Evolutionary conservation across 2,329 filamentous ascomycete species (phyloP).

Genomic region (Polytolypa hystricis): DNA sequence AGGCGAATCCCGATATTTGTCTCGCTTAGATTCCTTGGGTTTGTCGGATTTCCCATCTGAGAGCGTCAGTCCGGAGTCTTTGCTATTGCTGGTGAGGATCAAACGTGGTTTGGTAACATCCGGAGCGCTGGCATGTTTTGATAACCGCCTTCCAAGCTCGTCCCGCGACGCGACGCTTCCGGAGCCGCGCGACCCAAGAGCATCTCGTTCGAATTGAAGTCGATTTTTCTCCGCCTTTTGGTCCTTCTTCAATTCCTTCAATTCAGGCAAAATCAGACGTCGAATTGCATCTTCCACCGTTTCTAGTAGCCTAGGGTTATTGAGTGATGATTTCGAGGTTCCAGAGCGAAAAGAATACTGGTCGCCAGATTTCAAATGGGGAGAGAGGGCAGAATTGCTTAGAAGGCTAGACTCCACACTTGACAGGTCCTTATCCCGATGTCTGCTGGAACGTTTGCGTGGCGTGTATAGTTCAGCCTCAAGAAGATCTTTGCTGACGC

Average conservation of each 20-base stretch:
- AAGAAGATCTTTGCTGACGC: slow-evolving; percentile 35
- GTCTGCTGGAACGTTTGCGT: slow-evolving; percentile 2
- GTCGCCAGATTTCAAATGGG: slow-evolving; percentile 45
- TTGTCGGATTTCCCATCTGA: slow-evolving; percentile 33
- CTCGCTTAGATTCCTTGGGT: slow-evolving; percentile 42
- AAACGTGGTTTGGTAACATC: slow-evolving; percentile 52
- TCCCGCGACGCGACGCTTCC: slow-evolving; percentile 48
- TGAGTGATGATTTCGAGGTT: slow-evolving; percentile 62
- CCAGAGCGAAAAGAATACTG: slow-evolving; percentile 49
- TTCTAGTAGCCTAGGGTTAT: slow-evolving; percentile 81
- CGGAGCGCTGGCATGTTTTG: slow-evolving; percentile 47
- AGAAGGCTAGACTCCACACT: slow-evolving; percentile 52
- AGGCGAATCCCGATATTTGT: slow-evolving; percentile 39
- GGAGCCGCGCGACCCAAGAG: slow-evolving; percentile 50
- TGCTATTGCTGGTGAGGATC: slow-evolving; percentile 46
- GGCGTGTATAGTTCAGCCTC: slow-evolving; percentile 25
- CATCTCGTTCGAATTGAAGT: slow-evolving; percentile 55
- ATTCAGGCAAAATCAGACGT: slow-evolving; percentile 76
- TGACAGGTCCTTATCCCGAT: slow-evolving; percentile 41
- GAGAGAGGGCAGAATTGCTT: slow-evolving; percentile 44
- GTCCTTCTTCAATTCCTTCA: slow-evolving; percentile 83
- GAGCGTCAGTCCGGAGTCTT: slow-evolving; percentile 47
- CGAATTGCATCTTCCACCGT: slow-evolving; percentile 91
- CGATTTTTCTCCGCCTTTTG: slow-evolving; percentile 66
- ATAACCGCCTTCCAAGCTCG: slow-evolving; percentile 42